Evolutionary conservation across 176 grass and related monocot species (phyloP).

Genomic region (Lolium multiflorum): DNA sequence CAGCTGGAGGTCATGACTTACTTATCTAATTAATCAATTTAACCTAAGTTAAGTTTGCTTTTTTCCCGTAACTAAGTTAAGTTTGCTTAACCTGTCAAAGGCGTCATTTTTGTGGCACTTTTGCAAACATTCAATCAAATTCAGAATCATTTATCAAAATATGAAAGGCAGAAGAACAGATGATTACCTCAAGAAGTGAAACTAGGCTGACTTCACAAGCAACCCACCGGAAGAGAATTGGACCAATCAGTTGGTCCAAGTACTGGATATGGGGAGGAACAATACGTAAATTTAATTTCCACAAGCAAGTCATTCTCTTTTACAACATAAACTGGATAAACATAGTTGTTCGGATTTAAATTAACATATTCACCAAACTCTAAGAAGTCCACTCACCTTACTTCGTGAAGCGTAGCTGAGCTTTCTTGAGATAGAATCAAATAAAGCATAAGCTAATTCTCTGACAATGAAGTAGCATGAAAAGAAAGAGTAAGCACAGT

Average conservation of each 20-base stretch:
- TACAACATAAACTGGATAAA: conserved; percentile 32
- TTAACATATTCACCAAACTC: conserved; percentile 5
- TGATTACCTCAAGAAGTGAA: conserved; percentile 85
- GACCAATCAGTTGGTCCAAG: conserved; percentile 81
- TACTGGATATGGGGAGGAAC: conserved; percentile 58
- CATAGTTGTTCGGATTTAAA: conserved; percentile 12
- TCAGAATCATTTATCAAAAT: conserved; percentile 21
- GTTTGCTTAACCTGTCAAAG: background rate
- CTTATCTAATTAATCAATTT: conserved; percentile 27
- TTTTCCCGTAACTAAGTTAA: too few relatives aligned
- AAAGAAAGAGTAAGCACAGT: conserved; percentile 34
- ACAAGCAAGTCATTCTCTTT: conserved; percentile 16
- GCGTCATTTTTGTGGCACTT: conserved; percentile 6
- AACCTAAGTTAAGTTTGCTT: background rate
- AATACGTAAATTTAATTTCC: conserved; percentile 29
- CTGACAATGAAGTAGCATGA: conserved; percentile 50
- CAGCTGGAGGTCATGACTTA: conserved; percentile 7
- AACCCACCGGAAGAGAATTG: conserved; percentile 84
- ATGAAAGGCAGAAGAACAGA: conserved; percentile 26
- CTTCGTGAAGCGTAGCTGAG: conserved; percentile 76
- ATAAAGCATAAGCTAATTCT: conserved; percentile 78
- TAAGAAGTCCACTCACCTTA: conserved; percentile 58
- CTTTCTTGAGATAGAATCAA: conserved; percentile 77
- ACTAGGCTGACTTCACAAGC: conserved; percentile 92
- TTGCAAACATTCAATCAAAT: conserved; percentile 8